Evolutionary conservation across 345 rosid genomes (phyloP).

Genomic region (Brassica incana): DNA sequence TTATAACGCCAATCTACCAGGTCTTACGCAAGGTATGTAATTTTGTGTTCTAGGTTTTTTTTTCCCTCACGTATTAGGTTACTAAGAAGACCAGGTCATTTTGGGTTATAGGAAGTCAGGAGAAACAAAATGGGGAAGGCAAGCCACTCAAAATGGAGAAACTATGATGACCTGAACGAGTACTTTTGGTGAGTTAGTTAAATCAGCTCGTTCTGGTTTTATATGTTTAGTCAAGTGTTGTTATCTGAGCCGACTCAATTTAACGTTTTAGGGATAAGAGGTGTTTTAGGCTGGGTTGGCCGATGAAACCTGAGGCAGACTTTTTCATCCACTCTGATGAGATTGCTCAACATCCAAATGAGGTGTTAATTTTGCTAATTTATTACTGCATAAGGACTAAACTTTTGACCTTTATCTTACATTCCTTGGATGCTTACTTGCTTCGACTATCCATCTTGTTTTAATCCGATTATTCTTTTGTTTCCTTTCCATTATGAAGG

Average conservation of each 20-base stretch:
- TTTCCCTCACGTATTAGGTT: not conserved
- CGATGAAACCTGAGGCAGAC: constrained; percentile 59
- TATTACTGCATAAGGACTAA: not conserved
- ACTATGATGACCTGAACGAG: constrained; percentile 96
- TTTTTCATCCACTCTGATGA: constrained; percentile 72
- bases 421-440: not conserved
- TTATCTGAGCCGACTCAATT: constrained; percentile 19
- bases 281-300: constrained; percentile 80
- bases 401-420: not conserved
- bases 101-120: constrained; percentile 67
- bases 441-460: too few species aligned
- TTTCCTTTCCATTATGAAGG: not conserved
- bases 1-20: constrained; percentile 73
- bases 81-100: constrained; percentile 20
- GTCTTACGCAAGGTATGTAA: constrained; percentile 69
- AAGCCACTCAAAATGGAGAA: constrained; percentile 97
- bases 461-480: too few species aligned
- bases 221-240: constrained; percentile 8
- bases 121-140: constrained; percentile 83
- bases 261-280: constrained; percentile 56
- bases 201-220: constrained; percentile 9
- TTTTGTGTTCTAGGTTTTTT: not conserved
- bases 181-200: constrained; percentile 78
- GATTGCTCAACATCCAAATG: constrained; percentile 26
- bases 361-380: constrained; percentile 40